Percentiles rank a stretch among this genome's conserved stretches.
Conservation (phyloP, 176 grass and related monocot genomes). For the Dendrocalamus sinicus region DNA sequence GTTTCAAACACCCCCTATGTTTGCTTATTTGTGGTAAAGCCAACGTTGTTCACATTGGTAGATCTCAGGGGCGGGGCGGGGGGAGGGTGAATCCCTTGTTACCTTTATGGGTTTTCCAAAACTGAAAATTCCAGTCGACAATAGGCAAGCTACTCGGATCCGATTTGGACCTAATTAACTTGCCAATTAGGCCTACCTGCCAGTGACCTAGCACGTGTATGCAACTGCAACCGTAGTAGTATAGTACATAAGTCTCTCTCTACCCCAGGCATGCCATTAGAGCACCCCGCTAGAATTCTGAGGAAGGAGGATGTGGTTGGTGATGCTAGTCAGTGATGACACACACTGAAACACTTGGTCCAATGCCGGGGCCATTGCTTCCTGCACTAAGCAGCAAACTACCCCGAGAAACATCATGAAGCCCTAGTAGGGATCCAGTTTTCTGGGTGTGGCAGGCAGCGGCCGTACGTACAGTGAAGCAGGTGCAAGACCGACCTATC, state of each 20-base stretch:
- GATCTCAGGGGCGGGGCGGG: not conserved
- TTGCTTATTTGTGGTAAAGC: conserved; percentile 13
- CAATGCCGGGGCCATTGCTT: not conserved
- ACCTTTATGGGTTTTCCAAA: not conserved
- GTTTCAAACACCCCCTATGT: too few relatives aligned
- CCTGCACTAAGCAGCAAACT: conserved; percentile 19
- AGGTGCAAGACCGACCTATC: not conserved
- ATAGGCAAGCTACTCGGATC: not conserved
- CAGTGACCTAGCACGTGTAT: not conserved
- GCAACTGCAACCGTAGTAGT: not conserved
- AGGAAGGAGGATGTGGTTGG: not conserved
- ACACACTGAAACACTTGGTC: not conserved
- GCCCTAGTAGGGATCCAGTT: not conserved
- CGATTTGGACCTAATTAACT: not conserved
- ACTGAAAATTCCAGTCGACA: not conserved
- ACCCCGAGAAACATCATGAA: conserved; percentile 17
- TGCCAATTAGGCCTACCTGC: not conserved
- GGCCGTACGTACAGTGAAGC: conserved; percentile 23
- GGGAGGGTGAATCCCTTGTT: not conserved
- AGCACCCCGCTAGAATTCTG: conserved; percentile 38
- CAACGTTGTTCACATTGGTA: not conserved
- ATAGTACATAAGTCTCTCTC: not conserved
- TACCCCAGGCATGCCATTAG: conserved; percentile 10
- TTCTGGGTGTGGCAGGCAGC: not conserved
- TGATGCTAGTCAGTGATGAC: not conserved